phyloP scores from a whole-genome alignment of 345 rosid genomes.

The Mangifera indica region DNA sequence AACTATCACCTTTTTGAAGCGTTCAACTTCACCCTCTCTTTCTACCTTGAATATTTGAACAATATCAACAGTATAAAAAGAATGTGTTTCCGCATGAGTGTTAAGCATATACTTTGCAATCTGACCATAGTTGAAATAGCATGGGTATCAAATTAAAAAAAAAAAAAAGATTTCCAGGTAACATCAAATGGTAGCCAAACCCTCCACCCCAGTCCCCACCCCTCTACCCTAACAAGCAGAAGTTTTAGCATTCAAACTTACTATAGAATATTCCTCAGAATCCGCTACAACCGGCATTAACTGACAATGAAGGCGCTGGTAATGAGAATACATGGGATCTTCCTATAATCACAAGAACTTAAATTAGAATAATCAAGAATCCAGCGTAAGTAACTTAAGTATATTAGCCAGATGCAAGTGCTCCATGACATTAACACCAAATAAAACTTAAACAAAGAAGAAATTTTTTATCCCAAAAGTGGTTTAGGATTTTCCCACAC shows the following conservation, averaged over 20 bases:
- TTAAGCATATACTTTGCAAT: slow-evolving; percentile 68
- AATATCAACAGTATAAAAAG: slow-evolving; percentile 60
- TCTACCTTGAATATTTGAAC: slow-evolving; percentile 64
- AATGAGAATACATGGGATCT: slow-evolving; percentile 68
- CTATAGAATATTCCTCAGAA: slow-evolving; percentile 69
- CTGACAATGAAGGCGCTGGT: slow-evolving; percentile 69
- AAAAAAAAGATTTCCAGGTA: neutral
- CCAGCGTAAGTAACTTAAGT: neutral
- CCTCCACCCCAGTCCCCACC: neutral
- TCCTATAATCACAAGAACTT: slow-evolving; percentile 41
- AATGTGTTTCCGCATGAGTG: slow-evolving; percentile 91
- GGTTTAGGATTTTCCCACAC: neutral
- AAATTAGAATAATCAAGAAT: slow-evolving; percentile 8
- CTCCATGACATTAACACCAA: neutral
- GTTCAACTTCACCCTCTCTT: slow-evolving; percentile 60
- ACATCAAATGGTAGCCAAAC: neutral
- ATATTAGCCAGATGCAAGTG: neutral
- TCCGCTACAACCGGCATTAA: slow-evolving; percentile 56
- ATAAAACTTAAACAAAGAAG: neutral
- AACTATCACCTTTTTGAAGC: slow-evolving; percentile 53
- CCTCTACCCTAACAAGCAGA: neutral
- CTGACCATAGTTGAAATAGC: slow-evolving; percentile 35
- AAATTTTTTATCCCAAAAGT: neutral
- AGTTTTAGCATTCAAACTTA: slow-evolving; percentile 18
- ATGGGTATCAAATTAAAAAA: slow-evolving; percentile 8